A percentile compares a stretch with the other conserved stretches of the same genome.
Conservation (phyloP, 331 rosid genomes). For the Rosa hybrid region DNA sequence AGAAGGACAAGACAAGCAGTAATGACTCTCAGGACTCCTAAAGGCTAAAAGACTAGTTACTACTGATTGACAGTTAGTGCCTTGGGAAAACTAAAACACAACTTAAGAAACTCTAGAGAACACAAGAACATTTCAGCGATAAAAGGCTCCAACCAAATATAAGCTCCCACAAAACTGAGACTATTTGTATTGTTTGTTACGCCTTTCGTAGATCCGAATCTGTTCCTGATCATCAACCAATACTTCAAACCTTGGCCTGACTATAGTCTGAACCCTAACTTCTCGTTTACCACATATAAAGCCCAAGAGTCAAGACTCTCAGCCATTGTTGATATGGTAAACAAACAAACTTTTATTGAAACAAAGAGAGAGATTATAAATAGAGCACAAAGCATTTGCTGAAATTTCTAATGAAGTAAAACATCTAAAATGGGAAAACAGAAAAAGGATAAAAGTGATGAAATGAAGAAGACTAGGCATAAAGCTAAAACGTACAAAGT, state of each 20-base stretch:
- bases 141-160: no score
- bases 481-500: background rate
- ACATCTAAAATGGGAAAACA: background rate
- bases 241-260: background rate
- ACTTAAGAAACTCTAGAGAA: no score
- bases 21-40: no score
- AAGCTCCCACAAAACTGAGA: no score
- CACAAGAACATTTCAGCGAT: no score
- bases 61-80: no score
- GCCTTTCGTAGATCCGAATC: no score
- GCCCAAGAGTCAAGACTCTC: background rate
- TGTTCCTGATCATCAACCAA: no score
- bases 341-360: background rate
- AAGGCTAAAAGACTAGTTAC: no score
- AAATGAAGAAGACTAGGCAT: background rate
- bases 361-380: background rate
- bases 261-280: background rate
- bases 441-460: background rate
- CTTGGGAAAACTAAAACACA: no score
- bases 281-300: background rate
- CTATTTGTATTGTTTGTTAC: no score
- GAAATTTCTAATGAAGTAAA: background rate
- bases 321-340: background rate
- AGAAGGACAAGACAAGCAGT: no score
- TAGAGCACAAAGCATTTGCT: background rate